phyloP scores from a whole-genome alignment of 257 asterid species.

The Solanum sitiens region DNA sequence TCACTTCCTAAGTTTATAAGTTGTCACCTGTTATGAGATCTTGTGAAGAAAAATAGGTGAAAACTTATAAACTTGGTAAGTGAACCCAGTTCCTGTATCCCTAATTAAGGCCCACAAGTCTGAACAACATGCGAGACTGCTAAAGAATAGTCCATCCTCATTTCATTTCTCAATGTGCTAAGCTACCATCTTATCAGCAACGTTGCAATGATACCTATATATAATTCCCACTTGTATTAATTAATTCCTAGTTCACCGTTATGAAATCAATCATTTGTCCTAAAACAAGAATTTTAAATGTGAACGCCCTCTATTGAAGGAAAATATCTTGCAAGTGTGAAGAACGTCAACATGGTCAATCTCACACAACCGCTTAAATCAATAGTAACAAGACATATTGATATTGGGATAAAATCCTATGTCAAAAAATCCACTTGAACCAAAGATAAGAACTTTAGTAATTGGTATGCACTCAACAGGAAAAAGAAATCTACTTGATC shows the following conservation, averaged over 20 bases:
- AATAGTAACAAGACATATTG: background rate
- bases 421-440: background rate
- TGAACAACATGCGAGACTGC: no score
- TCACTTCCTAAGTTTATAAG: constrained; percentile 35
- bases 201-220: no score
- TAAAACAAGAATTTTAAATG: background rate
- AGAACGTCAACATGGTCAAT: background rate
- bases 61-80: no score
- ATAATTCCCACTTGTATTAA: background rate
- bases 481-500: background rate
- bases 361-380: background rate
- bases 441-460: background rate
- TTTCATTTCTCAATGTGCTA: no score
- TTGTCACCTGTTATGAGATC: constrained; percentile 7
- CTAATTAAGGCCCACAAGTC: no score
- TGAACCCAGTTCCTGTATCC: no score
- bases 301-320: background rate
- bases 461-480: background rate
- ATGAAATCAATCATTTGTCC: background rate
- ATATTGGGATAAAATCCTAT: background rate
- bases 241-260: background rate
- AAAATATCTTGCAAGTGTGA: background rate
- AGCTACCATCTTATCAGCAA: background rate
- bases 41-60: no score
- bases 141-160: no score